Base-by-base conservation (phyloP, 164 flowering plant species). In the Umbellularia californica region DNA sequence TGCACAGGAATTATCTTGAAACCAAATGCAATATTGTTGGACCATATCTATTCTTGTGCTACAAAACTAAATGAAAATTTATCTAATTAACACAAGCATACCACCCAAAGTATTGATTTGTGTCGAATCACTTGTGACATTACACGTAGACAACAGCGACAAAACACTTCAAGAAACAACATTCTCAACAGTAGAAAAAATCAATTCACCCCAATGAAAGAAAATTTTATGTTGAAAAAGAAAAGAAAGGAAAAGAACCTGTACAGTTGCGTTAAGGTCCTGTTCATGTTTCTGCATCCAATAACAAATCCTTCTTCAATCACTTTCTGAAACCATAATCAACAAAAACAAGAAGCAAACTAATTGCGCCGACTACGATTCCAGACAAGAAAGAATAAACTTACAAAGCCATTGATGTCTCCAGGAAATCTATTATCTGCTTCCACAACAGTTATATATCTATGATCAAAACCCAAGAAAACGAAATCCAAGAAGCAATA, bases 201-300 rank as follows among this genome's bases (percentile, higher is more conserved):
- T 35, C 1, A 35, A 35, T 35, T 35, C 47, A 35, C 10, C 47
- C 47, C 47, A 35, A 35, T 35, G 47, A 35, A 35, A 35, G 47
- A 35, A 35, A 35, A 33, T 0, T 3, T 33, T 33, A 5, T 33
- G 35, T 33, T 5, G 35, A 33, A 33, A 33, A 33, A 33, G 14
- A 52, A 12, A 27, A 27, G 28, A 27, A 27, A 27, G 28, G 28
- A 27, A 27, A 52, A 17, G 20, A 58, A 90, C 95, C 97, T 86
- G 89, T 76, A 82, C 76, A 12, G 87, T 69, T 23, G 90, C 84
- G 64, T 72, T 82, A 25, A 92, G 83, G 75, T 65, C 81, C 55
- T 68, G 69, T 74, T 51, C 75, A 78, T 89, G 79, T 79, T 84
- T 90, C 98, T 94, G 85, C 88, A 84, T 23, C 72, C 77, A 77